phyloP scores from a whole-genome alignment of 805 yeast genomes.

The Metschnikowia corniflorae region DNA sequence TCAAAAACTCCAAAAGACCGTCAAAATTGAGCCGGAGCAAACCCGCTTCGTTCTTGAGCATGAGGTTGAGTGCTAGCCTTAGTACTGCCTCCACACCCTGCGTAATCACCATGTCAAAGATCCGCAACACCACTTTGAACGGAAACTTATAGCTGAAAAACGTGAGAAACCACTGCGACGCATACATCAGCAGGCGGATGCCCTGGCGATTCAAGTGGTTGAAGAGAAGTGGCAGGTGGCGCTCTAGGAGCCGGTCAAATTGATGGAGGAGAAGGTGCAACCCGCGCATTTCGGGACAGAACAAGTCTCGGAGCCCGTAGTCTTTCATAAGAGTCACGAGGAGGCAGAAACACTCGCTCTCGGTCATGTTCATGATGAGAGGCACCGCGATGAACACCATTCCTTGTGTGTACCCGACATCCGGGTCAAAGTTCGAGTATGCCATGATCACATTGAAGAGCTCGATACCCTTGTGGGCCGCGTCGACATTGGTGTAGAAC shows the following conservation, averaged over 20 bases:
- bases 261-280: constrained; percentile 81
- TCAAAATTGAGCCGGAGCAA: constrained; percentile 70
- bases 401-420: constrained; percentile 97
- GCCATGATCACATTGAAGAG: constrained; percentile 76
- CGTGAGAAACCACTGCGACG: constrained; percentile 96
- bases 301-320: constrained; percentile 75
- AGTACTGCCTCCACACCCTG: constrained; percentile 88
- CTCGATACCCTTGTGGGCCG: constrained; percentile 56
- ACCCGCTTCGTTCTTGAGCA: constrained; percentile 61
- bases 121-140: constrained; percentile 77
- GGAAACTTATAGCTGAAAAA: constrained; percentile 95
- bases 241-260: constrained; percentile 84
- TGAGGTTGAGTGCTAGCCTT: constrained; percentile 77
- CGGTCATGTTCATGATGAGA: constrained; percentile 71
- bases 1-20: constrained; percentile 67
- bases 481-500: constrained; percentile 58
- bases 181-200: constrained; percentile 89
- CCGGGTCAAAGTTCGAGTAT: constrained; percentile 81
- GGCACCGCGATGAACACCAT: constrained; percentile 94
- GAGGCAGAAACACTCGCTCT: constrained; percentile 80
- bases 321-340: constrained; percentile 79
- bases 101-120: constrained; percentile 81
- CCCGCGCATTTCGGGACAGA: constrained; percentile 91
- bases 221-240: constrained; percentile 63
- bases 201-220: constrained; percentile 83